Evolutionary conservation across 2,329 filamentous ascomycete genomes (phyloP).

Genomic region (Plectosphaerella sp.): DNA sequence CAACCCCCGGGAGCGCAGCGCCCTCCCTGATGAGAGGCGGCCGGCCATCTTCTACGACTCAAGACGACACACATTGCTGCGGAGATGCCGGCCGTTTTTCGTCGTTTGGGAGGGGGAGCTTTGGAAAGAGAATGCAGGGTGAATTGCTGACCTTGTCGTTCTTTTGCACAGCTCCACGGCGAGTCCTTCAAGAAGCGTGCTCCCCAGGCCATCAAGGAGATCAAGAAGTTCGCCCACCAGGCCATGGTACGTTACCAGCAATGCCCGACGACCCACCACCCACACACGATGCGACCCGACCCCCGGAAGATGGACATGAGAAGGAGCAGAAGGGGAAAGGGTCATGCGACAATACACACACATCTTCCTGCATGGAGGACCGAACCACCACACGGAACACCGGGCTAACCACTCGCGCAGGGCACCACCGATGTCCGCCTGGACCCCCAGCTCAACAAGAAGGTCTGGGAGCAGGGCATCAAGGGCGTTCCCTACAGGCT

Average conservation of each 20-base stretch:
- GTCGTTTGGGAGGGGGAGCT: neutral
- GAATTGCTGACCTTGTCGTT: slow-evolving; percentile 25
- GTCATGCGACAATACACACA: neutral
- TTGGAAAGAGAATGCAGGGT: neutral
- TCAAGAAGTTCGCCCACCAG: slow-evolving; percentile 86
- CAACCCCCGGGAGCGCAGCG: neutral
- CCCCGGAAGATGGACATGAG: neutral
- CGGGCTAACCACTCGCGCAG: slow-evolving; percentile 38
- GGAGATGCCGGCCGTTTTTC: neutral
- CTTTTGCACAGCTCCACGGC: slow-evolving; percentile 73
- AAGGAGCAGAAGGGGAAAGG: neutral
- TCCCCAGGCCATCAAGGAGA: slow-evolving; percentile 98
- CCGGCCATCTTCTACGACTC: neutral
- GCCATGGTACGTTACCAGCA: slow-evolving; percentile 76
- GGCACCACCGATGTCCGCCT: slow-evolving; percentile 95
- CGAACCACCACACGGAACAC: neutral
- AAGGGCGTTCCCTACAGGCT: slow-evolving; percentile 98
- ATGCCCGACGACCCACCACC: slow-evolving; percentile 6
- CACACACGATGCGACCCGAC: neutral
- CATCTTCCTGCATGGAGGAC: too few species aligned
- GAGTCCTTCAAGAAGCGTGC: slow-evolving; percentile 99
- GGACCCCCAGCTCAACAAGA: slow-evolving; percentile 99
- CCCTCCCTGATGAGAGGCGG: neutral
- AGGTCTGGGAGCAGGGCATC: slow-evolving; percentile 99
- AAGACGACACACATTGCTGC: neutral